Base-by-base conservation (phyloP, 1,139 yeast genomes). In the Candida sp. region DNA sequence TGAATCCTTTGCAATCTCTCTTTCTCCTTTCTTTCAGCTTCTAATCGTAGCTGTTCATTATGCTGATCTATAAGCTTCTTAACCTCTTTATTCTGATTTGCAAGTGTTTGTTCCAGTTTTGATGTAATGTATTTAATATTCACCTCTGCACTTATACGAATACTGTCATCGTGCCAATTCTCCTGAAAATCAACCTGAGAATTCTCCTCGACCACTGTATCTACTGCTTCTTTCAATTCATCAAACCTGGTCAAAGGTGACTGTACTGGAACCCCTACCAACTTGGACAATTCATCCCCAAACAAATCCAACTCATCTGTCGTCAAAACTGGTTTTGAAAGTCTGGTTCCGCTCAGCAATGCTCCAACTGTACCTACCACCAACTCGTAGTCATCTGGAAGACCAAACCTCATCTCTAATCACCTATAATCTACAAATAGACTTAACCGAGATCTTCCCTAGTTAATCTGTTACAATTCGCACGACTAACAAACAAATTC, bases 371-470 rank as follows among this genome's bases (percentile, higher is more conserved):
- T 30, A 9, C 53, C 58, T 5, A 49, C 53, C 22, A 52, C 59
- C 12, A 54, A n/a, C 1, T 56, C 61, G 40, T 56, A 60, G 35
- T 54, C 55, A 7, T 46, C 53, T 11, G 69, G 69, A 21, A 64
- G 47, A 11, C 66, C 67, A 50, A 61, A 63, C 36, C 53, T 53
- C 68, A 62, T 62, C 12, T 22, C 32, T 11, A 9, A 21, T 21
- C 12, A 29, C 23, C 34, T n/a, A 32, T 11, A 2, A 25, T 25
- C 7, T 25, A 7, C 2, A 15, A 15, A 15, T 15, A 25, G 2
- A 11, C 3, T 7, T 2, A 25, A 2, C 29, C 29, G 2, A 25
- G 2, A 25, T 32, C 34, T 32, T 12, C 3, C 7, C n/a, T 32
- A n/a, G 7, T 6, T 32, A 9, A 32, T 9, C 34, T 32, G 19